A percentile compares a stretch with the other conserved stretches of the same genome.
Evolutionary conservation across 2,329 filamentous ascomycete species (phyloP).

Genomic region (Botrytis paeoniae): DNA sequence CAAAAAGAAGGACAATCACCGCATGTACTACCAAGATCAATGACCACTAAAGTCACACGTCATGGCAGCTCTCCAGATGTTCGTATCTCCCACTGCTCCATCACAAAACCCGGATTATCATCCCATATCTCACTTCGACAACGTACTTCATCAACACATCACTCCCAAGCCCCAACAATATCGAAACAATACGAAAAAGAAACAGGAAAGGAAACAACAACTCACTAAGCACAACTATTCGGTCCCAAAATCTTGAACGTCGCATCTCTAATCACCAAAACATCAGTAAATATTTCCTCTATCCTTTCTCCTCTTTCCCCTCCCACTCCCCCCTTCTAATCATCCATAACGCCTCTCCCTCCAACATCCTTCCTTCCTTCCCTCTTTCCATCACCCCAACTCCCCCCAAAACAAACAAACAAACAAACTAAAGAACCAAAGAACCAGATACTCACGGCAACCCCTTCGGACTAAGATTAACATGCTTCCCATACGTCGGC

Average conservation of each 20-base stretch:
- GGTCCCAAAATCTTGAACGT: neutral
- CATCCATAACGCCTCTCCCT: neutral
- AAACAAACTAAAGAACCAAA: too few species aligned
- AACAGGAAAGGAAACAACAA: neutral
- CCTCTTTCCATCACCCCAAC: neutral
- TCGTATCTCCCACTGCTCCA: neutral
- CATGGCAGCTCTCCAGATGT: neutral
- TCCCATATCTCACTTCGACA: neutral
- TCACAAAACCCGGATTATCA: too few species aligned
- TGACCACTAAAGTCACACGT: neutral
- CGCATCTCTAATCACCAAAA: neutral
- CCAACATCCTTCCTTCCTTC: neutral
- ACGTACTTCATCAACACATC: neutral
- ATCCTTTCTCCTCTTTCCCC: too few species aligned
- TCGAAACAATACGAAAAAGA: neutral
- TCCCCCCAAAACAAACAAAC: neutral
- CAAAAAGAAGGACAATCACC: neutral
- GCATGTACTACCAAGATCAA: neutral
- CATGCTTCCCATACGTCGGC: slow-evolving; percentile 62
- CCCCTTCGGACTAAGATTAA: slow-evolving; percentile 80
- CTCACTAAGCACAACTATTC: slow-evolving; percentile 11
- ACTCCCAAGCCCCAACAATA: neutral
- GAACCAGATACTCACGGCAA: slow-evolving; percentile 42
- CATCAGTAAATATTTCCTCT: neutral
- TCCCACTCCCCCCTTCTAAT: too few species aligned